phyloP scores from a whole-genome alignment of 495 filamentous ascomycete species.

The Aspergillus hancockii region DNA sequence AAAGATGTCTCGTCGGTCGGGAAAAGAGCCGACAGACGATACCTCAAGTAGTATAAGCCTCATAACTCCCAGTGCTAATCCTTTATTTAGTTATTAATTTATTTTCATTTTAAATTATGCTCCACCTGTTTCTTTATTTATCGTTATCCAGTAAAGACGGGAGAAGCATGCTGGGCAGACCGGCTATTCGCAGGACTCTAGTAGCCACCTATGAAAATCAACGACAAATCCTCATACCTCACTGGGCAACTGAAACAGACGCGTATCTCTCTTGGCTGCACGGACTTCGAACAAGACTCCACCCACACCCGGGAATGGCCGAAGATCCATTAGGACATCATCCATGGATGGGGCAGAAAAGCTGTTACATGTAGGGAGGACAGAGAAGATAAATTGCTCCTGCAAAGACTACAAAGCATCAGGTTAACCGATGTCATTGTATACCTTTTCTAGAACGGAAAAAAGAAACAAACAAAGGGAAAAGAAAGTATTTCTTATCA shows the following conservation, averaged over 20 bases:
- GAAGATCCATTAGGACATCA: slow-evolving; percentile 20
- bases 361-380: background rate
- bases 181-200: background rate
- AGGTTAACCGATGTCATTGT: no score
- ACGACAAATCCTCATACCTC: background rate
- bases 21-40: background rate
- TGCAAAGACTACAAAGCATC: background rate
- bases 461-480: no score
- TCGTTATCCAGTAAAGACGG: background rate
- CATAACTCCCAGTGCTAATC: background rate
- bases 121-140: background rate
- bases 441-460: no score
- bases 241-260: slow-evolving; percentile 39
- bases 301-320: slow-evolving; percentile 36
- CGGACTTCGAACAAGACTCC: slow-evolving; percentile 31
- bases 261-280: slow-evolving; percentile 48
- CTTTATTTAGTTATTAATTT: no score
- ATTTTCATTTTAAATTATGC: background rate
- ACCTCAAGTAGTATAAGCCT: background rate
- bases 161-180: background rate
- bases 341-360: background rate
- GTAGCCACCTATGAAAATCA: slow-evolving; percentile 2
- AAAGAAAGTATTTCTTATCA: no score
- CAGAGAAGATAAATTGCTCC: background rate
- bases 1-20: background rate